Evolutionary conservation across 352 stramenopile species (phyloP).

Genomic region (Phytopythium kandeliae): DNA sequence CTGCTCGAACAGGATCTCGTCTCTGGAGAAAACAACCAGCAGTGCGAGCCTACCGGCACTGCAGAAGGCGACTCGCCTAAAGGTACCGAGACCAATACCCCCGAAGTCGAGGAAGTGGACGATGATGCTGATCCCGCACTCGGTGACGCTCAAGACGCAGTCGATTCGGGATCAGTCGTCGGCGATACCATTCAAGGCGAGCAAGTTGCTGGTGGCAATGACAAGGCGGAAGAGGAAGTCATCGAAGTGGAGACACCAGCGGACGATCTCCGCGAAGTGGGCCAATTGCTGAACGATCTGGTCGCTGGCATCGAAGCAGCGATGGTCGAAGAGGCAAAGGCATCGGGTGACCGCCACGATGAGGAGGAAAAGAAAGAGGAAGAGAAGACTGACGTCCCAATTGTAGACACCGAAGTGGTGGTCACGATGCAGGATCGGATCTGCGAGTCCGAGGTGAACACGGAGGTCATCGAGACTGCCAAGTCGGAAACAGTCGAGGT

Average conservation of each 20-base stretch:
- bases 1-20: conserved; percentile 10
- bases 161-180: background rate
- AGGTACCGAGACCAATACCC: conserved; percentile 10
- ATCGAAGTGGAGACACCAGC: background rate
- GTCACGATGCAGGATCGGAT: conserved; percentile 5
- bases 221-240: background rate
- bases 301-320: background rate
- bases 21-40: conserved; percentile 2
- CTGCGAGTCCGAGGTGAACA: conserved; percentile 15
- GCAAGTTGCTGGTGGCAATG: background rate
- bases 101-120: conserved; percentile 4
- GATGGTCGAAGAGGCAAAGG: background rate
- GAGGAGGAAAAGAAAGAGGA: background rate
- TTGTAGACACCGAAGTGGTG: background rate
- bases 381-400: background rate
- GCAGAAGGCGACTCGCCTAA: conserved; percentile 22
- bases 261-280: background rate
- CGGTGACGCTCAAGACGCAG: background rate
- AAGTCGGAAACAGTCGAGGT: conserved; percentile 19
- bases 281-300: background rate
- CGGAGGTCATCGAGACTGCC: conserved; percentile 16
- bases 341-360: background rate
- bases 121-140: conserved; percentile 2
- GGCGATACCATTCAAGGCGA: background rate
- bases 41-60: conserved; percentile 10